These are phyloP conservation scores for Elaeis oleifera DNA, from an alignment of 202 grass and related monocot species.

Conservation along the genomic window DNA sequence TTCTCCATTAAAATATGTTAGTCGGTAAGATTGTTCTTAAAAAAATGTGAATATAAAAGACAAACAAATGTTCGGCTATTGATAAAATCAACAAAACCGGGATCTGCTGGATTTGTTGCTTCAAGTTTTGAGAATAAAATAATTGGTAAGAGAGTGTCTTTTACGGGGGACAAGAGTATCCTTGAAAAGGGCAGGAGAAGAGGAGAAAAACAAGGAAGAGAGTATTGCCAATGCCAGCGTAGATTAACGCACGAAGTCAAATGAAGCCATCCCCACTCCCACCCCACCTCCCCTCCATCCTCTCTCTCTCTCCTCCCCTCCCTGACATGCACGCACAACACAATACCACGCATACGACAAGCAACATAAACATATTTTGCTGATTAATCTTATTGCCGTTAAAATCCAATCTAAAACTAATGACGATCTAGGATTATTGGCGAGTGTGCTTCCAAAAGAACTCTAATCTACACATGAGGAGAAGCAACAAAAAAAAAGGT, in stretches of 20 bases:
- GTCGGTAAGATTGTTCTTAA: background rate
- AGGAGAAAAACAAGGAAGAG: slow-evolving; percentile 48
- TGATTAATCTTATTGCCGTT: too few species aligned
- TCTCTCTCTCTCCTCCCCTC: background rate
- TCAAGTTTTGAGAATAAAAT: background rate
- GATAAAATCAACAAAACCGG: slow-evolving; percentile 4
- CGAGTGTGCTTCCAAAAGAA: too few species aligned
- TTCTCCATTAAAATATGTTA: too few species aligned
- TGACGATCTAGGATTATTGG: too few species aligned
- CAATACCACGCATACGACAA: too few species aligned
- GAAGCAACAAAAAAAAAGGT: too few species aligned
- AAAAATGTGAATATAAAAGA: background rate
- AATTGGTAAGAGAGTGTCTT: slow-evolving; percentile 4
- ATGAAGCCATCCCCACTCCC: slow-evolving; percentile 36
- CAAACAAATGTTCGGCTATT: background rate
- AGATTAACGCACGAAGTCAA: slow-evolving; percentile 14
- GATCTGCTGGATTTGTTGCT: slow-evolving; percentile 8
- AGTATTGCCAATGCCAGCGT: slow-evolving; percentile 6
- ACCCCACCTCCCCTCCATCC: background rate
- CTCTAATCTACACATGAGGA: too few species aligned
- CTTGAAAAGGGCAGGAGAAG: slow-evolving; percentile 46
- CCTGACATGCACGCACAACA: too few species aligned
- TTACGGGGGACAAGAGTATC: slow-evolving; percentile 39
- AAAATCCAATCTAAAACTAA: too few species aligned
- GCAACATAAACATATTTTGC: too few species aligned